Percentiles rank a stretch among this genome's conserved stretches.
These are phyloP conservation scores for Lichenothelia convexa DNA, from an alignment of 495 filamentous ascomycete species.

Conservation along the genomic window DNA sequence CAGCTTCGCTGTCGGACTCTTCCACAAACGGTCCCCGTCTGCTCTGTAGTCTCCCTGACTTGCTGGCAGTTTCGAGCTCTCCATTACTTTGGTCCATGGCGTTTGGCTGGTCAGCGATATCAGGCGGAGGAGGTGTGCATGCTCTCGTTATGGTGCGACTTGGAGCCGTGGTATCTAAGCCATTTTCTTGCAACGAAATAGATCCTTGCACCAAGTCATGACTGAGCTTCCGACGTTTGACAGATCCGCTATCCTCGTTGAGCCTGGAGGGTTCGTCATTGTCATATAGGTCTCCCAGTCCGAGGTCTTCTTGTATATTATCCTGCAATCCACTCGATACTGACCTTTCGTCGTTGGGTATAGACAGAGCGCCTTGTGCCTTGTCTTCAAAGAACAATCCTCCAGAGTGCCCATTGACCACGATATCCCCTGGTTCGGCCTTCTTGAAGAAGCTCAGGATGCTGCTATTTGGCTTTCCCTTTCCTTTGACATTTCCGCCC, in stretches of 20 bases:
- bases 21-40: slow-evolving; percentile 39
- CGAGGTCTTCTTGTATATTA: neutral
- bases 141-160: slow-evolving; percentile 6
- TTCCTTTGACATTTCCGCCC: slow-evolving; percentile 17
- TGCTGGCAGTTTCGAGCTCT: slow-evolving; percentile 6
- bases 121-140: slow-evolving; percentile 11
- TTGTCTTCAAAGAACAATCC: slow-evolving; percentile 21
- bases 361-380: too few relatives aligned
- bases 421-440: slow-evolving; percentile 26
- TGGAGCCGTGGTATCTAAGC: too few relatives aligned
- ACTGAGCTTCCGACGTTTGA: slow-evolving; percentile 28
- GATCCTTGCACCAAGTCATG: slow-evolving; percentile 1
- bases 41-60: slow-evolving; percentile 18
- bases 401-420: slow-evolving; percentile 13
- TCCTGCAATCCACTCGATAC: slow-evolving; percentile 20
- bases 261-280: slow-evolving; percentile 18
- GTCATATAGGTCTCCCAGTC: neutral
- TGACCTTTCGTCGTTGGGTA: slow-evolving; percentile 5
- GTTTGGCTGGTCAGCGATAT: slow-evolving; percentile 2
- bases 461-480: slow-evolving; percentile 42
- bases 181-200: too few relatives aligned
- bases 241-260: slow-evolving; percentile 28
- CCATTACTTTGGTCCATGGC: too few relatives aligned
- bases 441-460: slow-evolving; percentile 77
- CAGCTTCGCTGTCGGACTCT: slow-evolving; percentile 49